Evolutionary conservation across 345 rosid species (phyloP).

Genomic region (Hypericum perforatum): DNA sequence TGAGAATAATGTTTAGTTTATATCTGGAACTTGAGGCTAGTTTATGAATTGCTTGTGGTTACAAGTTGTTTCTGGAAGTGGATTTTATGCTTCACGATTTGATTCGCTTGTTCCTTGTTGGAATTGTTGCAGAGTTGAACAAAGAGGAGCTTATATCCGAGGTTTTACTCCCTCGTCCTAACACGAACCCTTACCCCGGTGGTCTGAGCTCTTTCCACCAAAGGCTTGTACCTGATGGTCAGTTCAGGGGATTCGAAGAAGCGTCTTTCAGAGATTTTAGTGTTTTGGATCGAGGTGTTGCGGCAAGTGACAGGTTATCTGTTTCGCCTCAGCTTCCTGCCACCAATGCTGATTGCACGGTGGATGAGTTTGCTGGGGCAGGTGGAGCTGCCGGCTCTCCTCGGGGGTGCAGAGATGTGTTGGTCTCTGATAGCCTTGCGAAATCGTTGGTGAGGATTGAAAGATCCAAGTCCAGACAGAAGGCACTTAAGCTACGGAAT

Average conservation of each 20-base stretch:
- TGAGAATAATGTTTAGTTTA: too few relatives aligned
- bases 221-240: conserved; percentile 22
- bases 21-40: too few relatives aligned
- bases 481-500: not conserved
- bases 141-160: conserved; percentile 68
- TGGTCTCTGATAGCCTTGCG: not conserved
- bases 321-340: conserved; percentile 1
- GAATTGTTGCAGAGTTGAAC: conserved; percentile 40
- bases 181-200: conserved; percentile 29
- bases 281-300: not conserved
- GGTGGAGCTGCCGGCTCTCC: not conserved
- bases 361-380: not conserved
- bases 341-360: not conserved
- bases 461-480: conserved; percentile 4
- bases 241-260: conserved; percentile 18
- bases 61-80: too few relatives aligned
- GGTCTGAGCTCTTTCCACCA: conserved; percentile 25
- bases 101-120: too few relatives aligned
- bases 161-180: conserved; percentile 36
- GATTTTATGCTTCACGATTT: too few relatives aligned
- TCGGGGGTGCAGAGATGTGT: not conserved
- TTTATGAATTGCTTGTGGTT: too few relatives aligned
- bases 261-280: conserved; percentile 13
- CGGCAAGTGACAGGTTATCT: not conserved
- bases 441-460: conserved; percentile 4